Percentiles rank a stretch among this genome's conserved stretches.
These are phyloP conservation scores for Penicillium sp. DNA, from an alignment of 2,329 filamentous ascomycete species.

Conservation along the genomic window DNA sequence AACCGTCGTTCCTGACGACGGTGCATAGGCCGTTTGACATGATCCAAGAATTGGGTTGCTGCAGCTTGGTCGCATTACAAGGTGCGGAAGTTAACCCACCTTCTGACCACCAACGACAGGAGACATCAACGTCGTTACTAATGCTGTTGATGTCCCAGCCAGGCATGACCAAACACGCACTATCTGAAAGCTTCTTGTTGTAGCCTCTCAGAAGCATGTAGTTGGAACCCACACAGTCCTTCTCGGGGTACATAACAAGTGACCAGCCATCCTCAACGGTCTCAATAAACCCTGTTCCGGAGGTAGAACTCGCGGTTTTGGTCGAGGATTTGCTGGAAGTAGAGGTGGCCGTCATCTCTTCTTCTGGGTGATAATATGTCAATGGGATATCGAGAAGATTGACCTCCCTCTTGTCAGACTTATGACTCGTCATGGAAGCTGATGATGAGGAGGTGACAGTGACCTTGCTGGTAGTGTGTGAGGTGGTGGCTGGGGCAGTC, in stretches of 20 bases:
- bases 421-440: not conserved
- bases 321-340: not conserved
- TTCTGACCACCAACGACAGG: not conserved
- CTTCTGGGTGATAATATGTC: not conserved
- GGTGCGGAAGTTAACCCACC: not conserved
- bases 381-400: not conserved
- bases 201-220: conserved; percentile 2
- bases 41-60: not conserved
- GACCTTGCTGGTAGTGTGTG: not conserved
- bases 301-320: not conserved
- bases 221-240: not conserved
- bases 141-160: not conserved
- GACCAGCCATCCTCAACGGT: not conserved
- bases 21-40: conserved; percentile 8
- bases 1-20: not conserved
- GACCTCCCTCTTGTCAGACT: not conserved
- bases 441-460: not conserved
- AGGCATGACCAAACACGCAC: not conserved
- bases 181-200: not conserved
- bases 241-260: not conserved
- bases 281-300: not conserved
- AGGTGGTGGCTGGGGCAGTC: not conserved
- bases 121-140: not conserved
- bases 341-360: not conserved
- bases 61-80: not conserved